Evolutionary conservation across 306 rosid genomes (phyloP).

Genomic region (Dicorynia guianensis): DNA sequence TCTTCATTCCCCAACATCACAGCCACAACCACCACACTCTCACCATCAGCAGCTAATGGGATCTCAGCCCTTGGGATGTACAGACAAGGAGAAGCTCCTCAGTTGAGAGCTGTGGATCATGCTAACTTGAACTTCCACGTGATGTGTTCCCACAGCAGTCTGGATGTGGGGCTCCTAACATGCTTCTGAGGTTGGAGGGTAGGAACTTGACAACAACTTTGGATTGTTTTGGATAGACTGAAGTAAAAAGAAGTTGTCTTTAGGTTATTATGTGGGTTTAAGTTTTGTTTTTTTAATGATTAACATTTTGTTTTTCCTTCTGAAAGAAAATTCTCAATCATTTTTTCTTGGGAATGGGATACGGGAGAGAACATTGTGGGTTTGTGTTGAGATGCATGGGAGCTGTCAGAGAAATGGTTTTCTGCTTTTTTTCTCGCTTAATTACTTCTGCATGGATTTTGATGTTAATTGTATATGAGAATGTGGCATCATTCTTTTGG

Average conservation of each 20-base stretch:
- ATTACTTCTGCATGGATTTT: background rate
- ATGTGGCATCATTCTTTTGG: background rate
- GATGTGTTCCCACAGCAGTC: slow-evolving; percentile 51
- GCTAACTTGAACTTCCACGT: slow-evolving; percentile 54
- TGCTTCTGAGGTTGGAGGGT: slow-evolving; percentile 4
- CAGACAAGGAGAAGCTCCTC: slow-evolving; percentile 35
- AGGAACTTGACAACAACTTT: slow-evolving; percentile 15
- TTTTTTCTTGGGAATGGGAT: background rate
- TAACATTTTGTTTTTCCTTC: background rate
- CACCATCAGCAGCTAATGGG: background rate
- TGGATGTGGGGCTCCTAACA: slow-evolving; percentile 43
- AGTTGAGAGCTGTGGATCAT: background rate
- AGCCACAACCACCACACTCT: slow-evolving; percentile 18
- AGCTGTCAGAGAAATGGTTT: slow-evolving; percentile 9
- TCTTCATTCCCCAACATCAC: slow-evolving; percentile 4
- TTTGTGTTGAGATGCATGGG: slow-evolving; percentile 17
- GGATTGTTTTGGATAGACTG: slow-evolving; percentile 29
- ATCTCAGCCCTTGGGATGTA: slow-evolving; percentile 27
- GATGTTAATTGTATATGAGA: background rate
- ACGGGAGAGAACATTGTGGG: slow-evolving; percentile 3
- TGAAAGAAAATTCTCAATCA: background rate
- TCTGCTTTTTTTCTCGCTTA: background rate
- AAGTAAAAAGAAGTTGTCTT: background rate
- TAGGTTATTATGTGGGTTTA: slow-evolving; percentile 14
- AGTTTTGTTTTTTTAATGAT: background rate